Evolutionary conservation across 1,284 basidiomycete species (phyloP), one percentile per base, ranked within the genome.

Genomic region (Phaffia rhodozyma): DNA sequence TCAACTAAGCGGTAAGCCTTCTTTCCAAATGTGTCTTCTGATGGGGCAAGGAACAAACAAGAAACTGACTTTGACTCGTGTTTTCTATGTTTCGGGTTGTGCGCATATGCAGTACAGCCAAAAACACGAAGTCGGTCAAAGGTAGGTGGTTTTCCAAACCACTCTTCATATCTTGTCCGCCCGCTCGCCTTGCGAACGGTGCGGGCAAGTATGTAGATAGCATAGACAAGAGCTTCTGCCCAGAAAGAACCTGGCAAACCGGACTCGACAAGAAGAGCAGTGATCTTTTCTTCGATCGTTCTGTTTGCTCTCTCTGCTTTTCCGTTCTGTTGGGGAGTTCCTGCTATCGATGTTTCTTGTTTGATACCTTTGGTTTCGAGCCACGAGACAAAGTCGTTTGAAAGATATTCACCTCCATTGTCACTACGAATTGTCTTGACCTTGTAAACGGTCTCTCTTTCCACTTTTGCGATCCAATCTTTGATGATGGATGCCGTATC

Each of bases 331-430:
- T 66, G 38, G 7, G 65, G 67, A 13, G 65, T 57, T 54, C 58
- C 55, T 34, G 67, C 62, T 6, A 60, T 49, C 9, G 65, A 58
- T 21, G 50, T 43, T 18, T 58, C 30, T 27, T 62, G 54, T 2
- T 20, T 50, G 57, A 67, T 68, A 5, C 67, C 67, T 5, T 23
- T 6, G n/a, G 5, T 20, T 25, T 38, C 16, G 21, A 62, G 32
- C 38, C 60, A 66, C 20, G 23, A 43, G 3, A 5, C 20, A 43
- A 65, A 62, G 2, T 52, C 32, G 16, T 55, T 52, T n/a, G 53
- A 58, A 20, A 52, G 58, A 43, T 66, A 68, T 54, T 68, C 66
- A n/a, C 50, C 55, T 5, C 66, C 67, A 47, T 60, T 62, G 55
- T 67, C 66, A 21, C 60, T 48, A n/a, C 43, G 23, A 13, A 67